These are phyloP conservation scores for Alternaria sp. DNA, from an alignment of 2,329 filamentous ascomycete genomes.

Conservation along the genomic window DNA sequence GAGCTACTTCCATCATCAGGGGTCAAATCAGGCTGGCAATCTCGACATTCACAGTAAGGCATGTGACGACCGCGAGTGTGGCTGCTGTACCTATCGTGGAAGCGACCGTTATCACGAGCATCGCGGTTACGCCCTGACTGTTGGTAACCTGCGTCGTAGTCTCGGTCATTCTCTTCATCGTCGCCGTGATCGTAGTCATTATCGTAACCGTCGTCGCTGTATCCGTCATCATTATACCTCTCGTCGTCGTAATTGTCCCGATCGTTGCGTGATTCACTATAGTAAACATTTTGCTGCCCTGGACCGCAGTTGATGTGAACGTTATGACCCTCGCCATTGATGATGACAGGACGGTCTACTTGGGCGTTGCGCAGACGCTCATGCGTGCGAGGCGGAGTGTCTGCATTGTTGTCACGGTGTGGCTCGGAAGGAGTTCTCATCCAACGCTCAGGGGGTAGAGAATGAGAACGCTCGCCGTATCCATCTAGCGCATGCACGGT, in stretches of 20 bases:
- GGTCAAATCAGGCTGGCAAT: neutral
- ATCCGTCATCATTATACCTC: neutral
- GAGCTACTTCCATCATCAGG: neutral
- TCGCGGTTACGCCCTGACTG: neutral
- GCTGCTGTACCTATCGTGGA: neutral
- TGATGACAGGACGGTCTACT: neutral
- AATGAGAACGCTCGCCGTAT: too few relatives aligned
- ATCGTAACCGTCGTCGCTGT: neutral
- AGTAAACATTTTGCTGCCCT: neutral
- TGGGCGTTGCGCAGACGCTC: too few relatives aligned
- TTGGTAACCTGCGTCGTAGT: neutral
- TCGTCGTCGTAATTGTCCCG: neutral
- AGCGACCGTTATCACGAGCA: neutral
- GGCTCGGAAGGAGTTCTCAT: rapidly evolving
- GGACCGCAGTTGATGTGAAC: neutral
- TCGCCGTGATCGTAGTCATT: neutral
- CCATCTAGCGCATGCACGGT: neutral
- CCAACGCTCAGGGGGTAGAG: neutral
- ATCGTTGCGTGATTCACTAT: too few relatives aligned
- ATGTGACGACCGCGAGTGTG: neutral
- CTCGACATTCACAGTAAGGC: neutral
- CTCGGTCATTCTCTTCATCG: neutral
- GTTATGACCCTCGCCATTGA: neutral
- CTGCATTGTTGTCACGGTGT: neutral
- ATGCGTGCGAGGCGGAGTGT: neutral